Evolutionary conservation across 495 filamentous ascomycete genomes (phyloP), one percentile per base, ranked within the genome.

Genomic region (Platismatia glauca): DNA sequence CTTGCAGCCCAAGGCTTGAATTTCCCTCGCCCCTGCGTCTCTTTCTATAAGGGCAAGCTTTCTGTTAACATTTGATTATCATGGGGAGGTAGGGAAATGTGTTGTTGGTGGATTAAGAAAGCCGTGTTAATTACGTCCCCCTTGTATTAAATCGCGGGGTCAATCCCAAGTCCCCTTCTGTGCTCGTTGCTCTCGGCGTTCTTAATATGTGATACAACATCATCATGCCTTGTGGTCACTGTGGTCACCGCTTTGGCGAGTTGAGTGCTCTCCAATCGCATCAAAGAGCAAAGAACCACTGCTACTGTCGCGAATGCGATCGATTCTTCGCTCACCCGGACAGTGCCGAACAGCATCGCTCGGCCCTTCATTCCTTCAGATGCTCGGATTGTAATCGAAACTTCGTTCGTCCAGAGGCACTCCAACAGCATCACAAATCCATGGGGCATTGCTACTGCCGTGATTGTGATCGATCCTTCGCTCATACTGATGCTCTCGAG

Each of bases 221-320:
- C 18, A 22, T 16, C 24, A 64, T 64, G 62, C 24, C 62, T 53
- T 43, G 37, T 52, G 58, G 62, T 61, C 29, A 50, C 43, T 64
- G 62, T 48, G 62, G 62, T 35, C 56, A 58, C 44, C 57, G 18
- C 11, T 64, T 64, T 29, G 27, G 41, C 35, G 48, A 27, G n/a
- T 39, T 31, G 27, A 37, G 27, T 24, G 62, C 62, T 43, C 62
- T 64, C 53, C 33, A 59, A 33, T 57, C 31, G 11, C 62, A 64
- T 59, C 62, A 61, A 52, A 55, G 38, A 48, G 55, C 55, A 48
- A 64, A 38, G 27, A 60, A 55, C 4, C 62, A 64, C 35, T 41
- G 43, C 57, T 60, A 60, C 39, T 64, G 62, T 59, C 57, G 46
- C n/a, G n/a, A n/a, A n/a, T n/a, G n/a, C n/a, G n/a, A n/a, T n/a